Conservation (phyloP, 495 filamentous ascomycete genomes). For the Penicillium silybi region DNA sequence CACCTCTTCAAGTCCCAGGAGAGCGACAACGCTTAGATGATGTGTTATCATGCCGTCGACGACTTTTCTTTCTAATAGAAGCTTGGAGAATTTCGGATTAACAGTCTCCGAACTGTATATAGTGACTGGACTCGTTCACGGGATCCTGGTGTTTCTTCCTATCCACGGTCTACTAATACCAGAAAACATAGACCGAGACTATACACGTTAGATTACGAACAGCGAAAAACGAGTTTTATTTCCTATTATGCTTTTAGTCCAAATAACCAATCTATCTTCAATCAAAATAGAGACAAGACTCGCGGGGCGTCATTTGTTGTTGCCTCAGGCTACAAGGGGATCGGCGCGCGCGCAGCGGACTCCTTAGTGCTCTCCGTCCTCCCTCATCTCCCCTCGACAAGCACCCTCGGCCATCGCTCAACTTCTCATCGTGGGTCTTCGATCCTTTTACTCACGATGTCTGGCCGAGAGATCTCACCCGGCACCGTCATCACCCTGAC, state of each 20-base stretch:
- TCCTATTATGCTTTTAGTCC: no score
- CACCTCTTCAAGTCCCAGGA: conserved; percentile 60
- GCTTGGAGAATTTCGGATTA: background rate
- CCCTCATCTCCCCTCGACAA: conserved; percentile 13
- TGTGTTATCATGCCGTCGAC: background rate
- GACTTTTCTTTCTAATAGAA: background rate
- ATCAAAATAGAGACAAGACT: background rate
- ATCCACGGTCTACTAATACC: background rate
- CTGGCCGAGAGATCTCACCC: conserved; percentile 28
- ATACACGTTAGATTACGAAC: background rate
- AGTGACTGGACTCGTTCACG: background rate
- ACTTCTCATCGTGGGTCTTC: conserved; percentile 14
- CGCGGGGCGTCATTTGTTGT: background rate
- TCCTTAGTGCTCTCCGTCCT: conserved; percentile 16
- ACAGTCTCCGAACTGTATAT: background rate
- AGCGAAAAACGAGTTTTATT: background rate
- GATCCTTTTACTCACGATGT: conserved; percentile 25
- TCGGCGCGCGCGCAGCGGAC: conserved; percentile 18
- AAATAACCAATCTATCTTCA: no score
- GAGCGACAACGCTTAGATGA: conserved; percentile 7
- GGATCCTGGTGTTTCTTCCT: background rate
- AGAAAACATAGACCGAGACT: background rate
- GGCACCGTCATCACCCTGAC: conserved; percentile 65
- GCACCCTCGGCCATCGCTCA: conserved; percentile 6
- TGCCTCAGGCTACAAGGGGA: conserved; percentile 14